Percentiles rank a stretch among this genome's conserved stretches.
These are phyloP conservation scores for Candida sonorensis DNA, from an alignment of 805 yeast genomes.

Conservation along the genomic window DNA sequence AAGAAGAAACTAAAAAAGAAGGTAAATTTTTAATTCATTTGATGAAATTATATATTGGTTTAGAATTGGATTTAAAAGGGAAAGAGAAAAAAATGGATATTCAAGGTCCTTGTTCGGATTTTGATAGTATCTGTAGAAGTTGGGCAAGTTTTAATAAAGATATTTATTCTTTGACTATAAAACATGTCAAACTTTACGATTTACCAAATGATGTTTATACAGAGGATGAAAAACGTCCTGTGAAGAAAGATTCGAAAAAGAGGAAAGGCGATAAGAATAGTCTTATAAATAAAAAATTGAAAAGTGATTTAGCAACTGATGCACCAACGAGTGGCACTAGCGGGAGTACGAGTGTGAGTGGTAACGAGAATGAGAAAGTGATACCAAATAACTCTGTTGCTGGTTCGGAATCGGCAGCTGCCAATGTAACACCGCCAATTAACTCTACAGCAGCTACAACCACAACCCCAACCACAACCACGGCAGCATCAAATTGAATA, in stretches of 20 bases:
- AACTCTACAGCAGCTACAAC: too few relatives aligned
- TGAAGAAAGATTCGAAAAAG: conserved; percentile 47
- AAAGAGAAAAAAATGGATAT: conserved; percentile 68
- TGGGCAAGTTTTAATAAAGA: conserved; percentile 64
- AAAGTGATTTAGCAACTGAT: conserved; percentile 10
- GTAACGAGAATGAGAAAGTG: too few relatives aligned
- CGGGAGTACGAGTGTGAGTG: not conserved
- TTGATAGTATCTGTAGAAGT: conserved; percentile 69
- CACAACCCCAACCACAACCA: too few relatives aligned
- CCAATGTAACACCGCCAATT: too few relatives aligned
- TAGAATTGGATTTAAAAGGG: conserved; percentile 48
- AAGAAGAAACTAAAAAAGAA: conserved; percentile 16
- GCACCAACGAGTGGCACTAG: too few relatives aligned
- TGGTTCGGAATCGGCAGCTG: too few relatives aligned
- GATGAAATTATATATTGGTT: conserved; percentile 76
- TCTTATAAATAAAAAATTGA: conserved; percentile 27
- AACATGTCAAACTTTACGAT: conserved; percentile 70
- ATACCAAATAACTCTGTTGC: too few relatives aligned
- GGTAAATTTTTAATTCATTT: conserved; percentile 40
- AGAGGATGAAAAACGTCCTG: conserved; percentile 74
- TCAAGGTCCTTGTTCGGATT: conserved; percentile 86
- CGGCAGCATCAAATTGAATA: too few relatives aligned
- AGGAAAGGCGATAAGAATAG: conserved; percentile 35
- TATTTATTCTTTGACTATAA: conserved; percentile 53
- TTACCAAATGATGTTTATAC: conserved; percentile 79